phyloP scores from a whole-genome alignment of 2,329 filamentous ascomycete species.

The Trichoderma semiorbis region DNA sequence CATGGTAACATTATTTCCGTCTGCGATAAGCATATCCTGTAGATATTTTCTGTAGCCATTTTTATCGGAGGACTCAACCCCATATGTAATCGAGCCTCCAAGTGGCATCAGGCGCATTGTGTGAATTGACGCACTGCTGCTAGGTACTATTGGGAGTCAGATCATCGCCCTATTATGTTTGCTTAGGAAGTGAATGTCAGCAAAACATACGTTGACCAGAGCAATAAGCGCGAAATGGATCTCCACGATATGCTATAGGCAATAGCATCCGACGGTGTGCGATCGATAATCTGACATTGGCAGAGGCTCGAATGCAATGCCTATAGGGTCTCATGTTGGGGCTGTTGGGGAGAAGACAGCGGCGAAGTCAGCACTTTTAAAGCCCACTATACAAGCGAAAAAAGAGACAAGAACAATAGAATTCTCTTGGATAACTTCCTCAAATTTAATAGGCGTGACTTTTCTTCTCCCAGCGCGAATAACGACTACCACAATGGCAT shows the following conservation, averaged over 20 bases:
- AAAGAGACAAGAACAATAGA: not conserved
- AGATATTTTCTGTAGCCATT: not conserved
- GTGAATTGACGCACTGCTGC: not conserved
- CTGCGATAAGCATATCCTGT: not conserved
- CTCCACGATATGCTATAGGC: not conserved
- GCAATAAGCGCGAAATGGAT: not conserved
- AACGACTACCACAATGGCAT: not conserved
- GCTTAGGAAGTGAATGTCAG: not conserved
- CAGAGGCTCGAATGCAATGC: not conserved
- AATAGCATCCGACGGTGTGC: not conserved
- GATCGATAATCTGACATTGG: not conserved
- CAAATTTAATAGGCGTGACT: not conserved
- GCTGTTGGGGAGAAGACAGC: not conserved
- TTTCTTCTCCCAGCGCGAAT: not conserved
- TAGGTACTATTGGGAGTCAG: not conserved
- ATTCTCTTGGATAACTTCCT: not conserved
- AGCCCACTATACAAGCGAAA: not conserved
- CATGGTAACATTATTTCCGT: constrained; percentile 32
- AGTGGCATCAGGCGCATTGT: not conserved
- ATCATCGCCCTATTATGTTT: not conserved
- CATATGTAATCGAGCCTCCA: not conserved
- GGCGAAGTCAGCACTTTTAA: not conserved
- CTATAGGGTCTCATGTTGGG: not conserved
- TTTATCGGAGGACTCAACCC: not conserved
- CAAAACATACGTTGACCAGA: not conserved